A percentile compares a stretch with the other conserved stretches of the same genome.
Evolutionary conservation across 768 basidiomycete species (phyloP).

Genomic region (Pisolithus marmoratus): DNA sequence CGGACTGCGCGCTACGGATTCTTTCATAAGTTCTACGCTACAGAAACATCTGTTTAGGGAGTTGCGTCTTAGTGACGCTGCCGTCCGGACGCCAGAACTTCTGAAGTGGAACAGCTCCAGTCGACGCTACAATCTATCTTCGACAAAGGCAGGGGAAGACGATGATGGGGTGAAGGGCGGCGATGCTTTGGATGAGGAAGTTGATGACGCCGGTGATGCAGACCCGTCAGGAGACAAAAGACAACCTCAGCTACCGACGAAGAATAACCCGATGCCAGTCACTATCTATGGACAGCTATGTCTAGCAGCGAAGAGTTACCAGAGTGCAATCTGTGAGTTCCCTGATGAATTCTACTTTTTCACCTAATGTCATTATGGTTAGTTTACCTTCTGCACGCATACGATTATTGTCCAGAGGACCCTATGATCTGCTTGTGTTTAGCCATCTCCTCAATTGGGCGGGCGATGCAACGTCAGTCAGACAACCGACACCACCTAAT

Average conservation of each 20-base stretch:
- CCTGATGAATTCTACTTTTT: not conserved
- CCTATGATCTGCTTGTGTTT: slow-evolving; percentile 81
- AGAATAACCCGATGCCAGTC: slow-evolving; percentile 64
- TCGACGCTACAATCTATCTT: slow-evolving; percentile 50
- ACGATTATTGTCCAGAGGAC: slow-evolving; percentile 78
- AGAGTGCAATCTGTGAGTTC: slow-evolving; percentile 81
- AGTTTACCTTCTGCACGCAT: slow-evolving; percentile 90
- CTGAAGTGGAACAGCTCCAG: slow-evolving; percentile 57
- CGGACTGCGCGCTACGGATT: slow-evolving; percentile 64
- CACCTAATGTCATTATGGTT: not conserved
- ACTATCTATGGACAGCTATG: slow-evolving; percentile 80
- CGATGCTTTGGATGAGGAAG: slow-evolving; percentile 28
- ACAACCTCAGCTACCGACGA: slow-evolving; percentile 48
- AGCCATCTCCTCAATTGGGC: slow-evolving; percentile 79
- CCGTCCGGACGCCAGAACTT: slow-evolving; percentile 54
- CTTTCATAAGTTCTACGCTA: slow-evolving; percentile 70
- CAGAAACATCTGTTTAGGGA: slow-evolving; percentile 85
- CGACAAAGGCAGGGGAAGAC: slow-evolving; percentile 15
- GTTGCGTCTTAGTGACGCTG: slow-evolving; percentile 61
- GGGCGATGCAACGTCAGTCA: slow-evolving; percentile 89
- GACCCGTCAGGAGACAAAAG: slow-evolving; percentile 19
- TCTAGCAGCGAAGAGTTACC: slow-evolving; percentile 80
- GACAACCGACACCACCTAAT: slow-evolving; percentile 92
- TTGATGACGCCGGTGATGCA: slow-evolving; percentile 22
- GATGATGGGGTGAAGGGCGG: slow-evolving; percentile 13